These are phyloP conservation scores for Cercospora beticola DNA, from an alignment of 2,329 filamentous ascomycete genomes.

Conservation along the genomic window DNA sequence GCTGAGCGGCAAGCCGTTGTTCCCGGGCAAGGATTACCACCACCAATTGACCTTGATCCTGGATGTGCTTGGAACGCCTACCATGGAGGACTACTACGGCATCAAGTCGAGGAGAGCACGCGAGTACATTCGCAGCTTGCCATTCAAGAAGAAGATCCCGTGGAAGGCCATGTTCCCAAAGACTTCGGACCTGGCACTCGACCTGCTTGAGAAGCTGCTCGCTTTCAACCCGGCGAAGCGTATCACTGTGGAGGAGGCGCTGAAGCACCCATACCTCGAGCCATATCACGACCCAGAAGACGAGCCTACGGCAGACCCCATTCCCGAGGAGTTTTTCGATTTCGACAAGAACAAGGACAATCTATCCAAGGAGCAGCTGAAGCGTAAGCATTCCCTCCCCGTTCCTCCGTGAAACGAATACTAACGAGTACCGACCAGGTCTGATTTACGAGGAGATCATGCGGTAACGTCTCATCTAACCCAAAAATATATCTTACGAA, in stretches of 20 bases:
- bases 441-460: conserved; percentile 98
- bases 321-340: conserved; percentile 98
- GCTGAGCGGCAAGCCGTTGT: conserved; percentile 96
- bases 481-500: conserved; percentile 20
- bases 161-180: conserved; percentile 97
- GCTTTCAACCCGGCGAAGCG: conserved; percentile 99
- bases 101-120: conserved; percentile 97
- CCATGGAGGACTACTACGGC: conserved; percentile 99
- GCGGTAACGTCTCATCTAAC: conserved; percentile 51
- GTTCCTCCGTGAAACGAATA: neutral
- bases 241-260: conserved; percentile 94
- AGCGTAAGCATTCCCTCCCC: conserved; percentile 57
- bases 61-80: conserved; percentile 94
- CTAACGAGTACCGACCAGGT: conserved; percentile 43
- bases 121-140: conserved; percentile 96
- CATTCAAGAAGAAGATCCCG: conserved; percentile 99
- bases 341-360: conserved; percentile 99
- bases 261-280: conserved; percentile 97
- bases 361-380: conserved; percentile 96
- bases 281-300: conserved; percentile 99
- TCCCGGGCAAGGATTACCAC: conserved; percentile 98
- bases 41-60: conserved; percentile 96
- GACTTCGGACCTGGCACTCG: conserved; percentile 94
- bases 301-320: conserved; percentile 92
- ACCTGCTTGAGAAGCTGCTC: conserved; percentile 90